Conservation (phyloP, 2,329 filamentous ascomycete genomes). For the Berkeleyomyces basicola region DNA sequence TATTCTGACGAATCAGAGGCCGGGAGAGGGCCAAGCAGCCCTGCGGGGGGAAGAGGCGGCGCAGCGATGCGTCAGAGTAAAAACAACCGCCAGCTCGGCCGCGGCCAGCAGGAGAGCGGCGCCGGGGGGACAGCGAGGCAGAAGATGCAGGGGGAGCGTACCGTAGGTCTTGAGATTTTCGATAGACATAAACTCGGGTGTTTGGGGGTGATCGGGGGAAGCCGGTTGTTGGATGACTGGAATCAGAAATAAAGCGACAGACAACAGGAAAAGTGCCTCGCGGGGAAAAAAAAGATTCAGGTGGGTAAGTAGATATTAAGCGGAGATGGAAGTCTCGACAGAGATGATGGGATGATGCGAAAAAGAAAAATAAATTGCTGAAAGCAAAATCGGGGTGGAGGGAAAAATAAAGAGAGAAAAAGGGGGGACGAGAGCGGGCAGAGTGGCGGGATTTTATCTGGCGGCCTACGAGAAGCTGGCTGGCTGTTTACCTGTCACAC, state of each 20-base stretch:
- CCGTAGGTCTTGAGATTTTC: slow-evolving; percentile 96
- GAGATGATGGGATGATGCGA: slow-evolving; percentile 5
- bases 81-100: neutral
- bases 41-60: no score
- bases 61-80: neutral
- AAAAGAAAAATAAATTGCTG: slow-evolving; percentile 12
- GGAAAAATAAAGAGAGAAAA: slow-evolving; percentile 16
- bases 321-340: neutral
- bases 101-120: neutral
- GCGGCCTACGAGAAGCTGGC: neutral
- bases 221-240: slow-evolving; percentile 29
- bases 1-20: neutral
- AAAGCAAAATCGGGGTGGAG: slow-evolving; percentile 17
- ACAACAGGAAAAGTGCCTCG: slow-evolving; percentile 33
- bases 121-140: neutral
- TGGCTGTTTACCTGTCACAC: neutral
- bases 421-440: neutral
- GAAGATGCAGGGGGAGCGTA: slow-evolving; percentile 28
- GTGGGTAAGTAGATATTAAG: neutral
- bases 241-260: slow-evolving; percentile 30
- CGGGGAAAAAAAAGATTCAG: slow-evolving; percentile 19
- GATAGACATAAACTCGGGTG: slow-evolving; percentile 94
- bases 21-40: no score
- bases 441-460: slow-evolving; percentile 10
- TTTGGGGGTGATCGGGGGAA: slow-evolving; percentile 40